Base-by-base conservation (phyloP, 306 rosid genomes). In the Carpinus fangiana region DNA sequence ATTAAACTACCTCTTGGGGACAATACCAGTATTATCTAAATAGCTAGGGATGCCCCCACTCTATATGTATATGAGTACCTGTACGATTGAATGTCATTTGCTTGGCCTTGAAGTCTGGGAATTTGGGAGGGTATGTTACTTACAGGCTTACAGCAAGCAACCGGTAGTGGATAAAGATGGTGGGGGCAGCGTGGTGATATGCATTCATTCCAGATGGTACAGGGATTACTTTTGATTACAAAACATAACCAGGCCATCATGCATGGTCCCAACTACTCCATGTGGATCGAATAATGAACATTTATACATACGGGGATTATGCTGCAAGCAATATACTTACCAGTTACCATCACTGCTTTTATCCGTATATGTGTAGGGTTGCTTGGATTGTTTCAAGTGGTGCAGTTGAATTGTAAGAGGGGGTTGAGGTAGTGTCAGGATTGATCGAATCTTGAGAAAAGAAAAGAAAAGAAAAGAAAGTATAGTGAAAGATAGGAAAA, bases 61-160 rank as follows among this genome's bases (percentile, higher is more conserved):
- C 47, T 31, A 46, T 21, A 52, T 26, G 74, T 74, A 26, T 16
- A 7, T 28, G 34, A 76, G 62, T 12, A 45, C 13, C 3, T 8
- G 18, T 34, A 52, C 45, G 47, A 74, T 43, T 73, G 52, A 72
- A 73, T 83, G 70, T 64, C 77, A 70, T 75, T 86, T 76, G 80
- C 91, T 85, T 90, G 76, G 61, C 70, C 90, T 73, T 72, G 43
- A 92, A 88, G 94, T 73, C 81, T 79, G 85, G 80, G 84, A 60
- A 60, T 78, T 52, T 73, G 73, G 36, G 67, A 75, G 60, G 59
- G 70, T 76, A 74, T 59, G 70, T 16, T 14, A 17, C 70, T 16
- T 3, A 5, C 13, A 72, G 54, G 45, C 45, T 41, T 41, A 41
- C 45, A 41, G 45, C 72, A 38, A 84, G 79, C 76, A 78, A 57